Conservation (phyloP, 1,139 yeast genomes). For the Yamadazyma aaseri region DNA sequence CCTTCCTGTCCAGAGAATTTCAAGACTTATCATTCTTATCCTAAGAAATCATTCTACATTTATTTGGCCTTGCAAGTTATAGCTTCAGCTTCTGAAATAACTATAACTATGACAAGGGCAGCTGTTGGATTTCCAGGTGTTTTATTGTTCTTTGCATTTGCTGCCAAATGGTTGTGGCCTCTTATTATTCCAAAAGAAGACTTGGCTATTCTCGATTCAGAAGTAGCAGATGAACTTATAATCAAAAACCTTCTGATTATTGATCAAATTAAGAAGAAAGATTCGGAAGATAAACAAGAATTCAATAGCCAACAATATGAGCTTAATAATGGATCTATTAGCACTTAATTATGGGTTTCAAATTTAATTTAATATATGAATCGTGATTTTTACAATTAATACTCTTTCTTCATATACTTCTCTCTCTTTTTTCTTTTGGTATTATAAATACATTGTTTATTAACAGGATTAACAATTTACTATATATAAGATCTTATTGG, state of each 20-base stretch:
- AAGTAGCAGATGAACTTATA: conserved; percentile 54
- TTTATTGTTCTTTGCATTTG: conserved; percentile 50
- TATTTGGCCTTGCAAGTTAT: conserved; percentile 60
- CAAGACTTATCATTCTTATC: conserved; percentile 30
- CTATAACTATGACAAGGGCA: conserved; percentile 80
- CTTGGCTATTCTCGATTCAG: conserved; percentile 62
- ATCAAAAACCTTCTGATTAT: conserved; percentile 12
- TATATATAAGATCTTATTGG: conserved; percentile 11
- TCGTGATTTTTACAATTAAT: no score
- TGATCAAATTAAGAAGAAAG: conserved; percentile 9
- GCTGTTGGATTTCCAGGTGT: conserved; percentile 96
- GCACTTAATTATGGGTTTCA: no score
- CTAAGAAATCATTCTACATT: conserved; percentile 50
- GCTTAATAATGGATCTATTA: neutral
- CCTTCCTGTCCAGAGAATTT: conserved; percentile 36
- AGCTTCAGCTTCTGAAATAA: conserved; percentile 80
- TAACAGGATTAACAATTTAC: conserved; percentile 10
- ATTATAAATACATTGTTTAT: conserved; percentile 6
- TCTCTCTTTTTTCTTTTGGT: no score
- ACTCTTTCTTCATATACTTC: neutral
- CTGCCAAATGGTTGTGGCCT: conserved; percentile 73
- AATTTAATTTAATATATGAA: no score
- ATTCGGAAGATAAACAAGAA: conserved; percentile 3
- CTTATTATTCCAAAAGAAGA: conserved; percentile 61
- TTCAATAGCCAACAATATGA: conserved; percentile 1